Evolutionary conservation across 1,284 basidiomycete genomes (phyloP).

Genomic region (Malassezia sympodialis): DNA sequence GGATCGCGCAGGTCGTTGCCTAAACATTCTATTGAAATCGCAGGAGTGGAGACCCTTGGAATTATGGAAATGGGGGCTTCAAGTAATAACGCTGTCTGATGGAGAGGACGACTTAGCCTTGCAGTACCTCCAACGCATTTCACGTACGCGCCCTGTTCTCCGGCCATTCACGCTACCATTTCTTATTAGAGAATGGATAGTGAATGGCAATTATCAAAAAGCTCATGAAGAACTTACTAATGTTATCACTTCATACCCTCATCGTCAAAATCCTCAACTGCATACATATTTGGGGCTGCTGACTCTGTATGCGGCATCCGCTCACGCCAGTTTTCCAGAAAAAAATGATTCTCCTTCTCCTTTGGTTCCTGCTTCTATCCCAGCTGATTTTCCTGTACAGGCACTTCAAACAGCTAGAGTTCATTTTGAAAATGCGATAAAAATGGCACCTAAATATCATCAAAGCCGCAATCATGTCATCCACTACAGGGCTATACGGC

Average conservation of each 20-base stretch:
- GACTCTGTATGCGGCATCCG: slow-evolving; percentile 1
- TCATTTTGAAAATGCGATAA: slow-evolving; percentile 16
- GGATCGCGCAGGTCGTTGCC: slow-evolving; percentile 4
- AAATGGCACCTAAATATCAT: slow-evolving; percentile 5
- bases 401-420: background rate
- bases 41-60: slow-evolving; percentile 16
- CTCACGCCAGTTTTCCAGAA: too few relatives aligned
- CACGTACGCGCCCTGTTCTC: slow-evolving; percentile 1
- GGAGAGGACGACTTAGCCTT: background rate
- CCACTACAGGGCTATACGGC: background rate
- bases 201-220: background rate
- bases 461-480: background rate
- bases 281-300: slow-evolving; percentile 15
- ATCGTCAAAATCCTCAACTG: slow-evolving; percentile 14
- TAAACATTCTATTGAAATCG: slow-evolving; percentile 2
- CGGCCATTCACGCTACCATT: slow-evolving; percentile 8
- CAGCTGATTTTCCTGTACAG: background rate
- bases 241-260: slow-evolving; percentile 9
- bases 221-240: slow-evolving; percentile 12
- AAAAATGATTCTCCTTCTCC: background rate
- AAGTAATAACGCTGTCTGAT: background rate
- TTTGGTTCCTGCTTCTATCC: background rate
- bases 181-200: slow-evolving; percentile 5
- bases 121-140: slow-evolving; percentile 3
- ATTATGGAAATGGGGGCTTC: slow-evolving; percentile 11